Base-by-base conservation (phyloP, 2,329 filamentous ascomycete genomes). In the Eurotiales sp. region DNA sequence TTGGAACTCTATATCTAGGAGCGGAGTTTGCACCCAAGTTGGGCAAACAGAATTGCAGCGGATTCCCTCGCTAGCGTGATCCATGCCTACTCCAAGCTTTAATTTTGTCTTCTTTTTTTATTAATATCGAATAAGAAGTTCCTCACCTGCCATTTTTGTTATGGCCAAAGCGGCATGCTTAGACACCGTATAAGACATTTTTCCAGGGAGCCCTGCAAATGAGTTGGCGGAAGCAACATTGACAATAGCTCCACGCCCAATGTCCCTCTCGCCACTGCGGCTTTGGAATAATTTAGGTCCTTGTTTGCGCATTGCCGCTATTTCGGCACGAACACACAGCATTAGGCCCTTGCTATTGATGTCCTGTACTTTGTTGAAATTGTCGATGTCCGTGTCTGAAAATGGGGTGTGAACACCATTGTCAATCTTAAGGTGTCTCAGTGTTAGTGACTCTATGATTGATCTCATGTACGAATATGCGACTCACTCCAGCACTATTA, bases 171-270 rank as follows among this genome's bases (percentile, higher is more conserved):
- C 30, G 12, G 45, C 45, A 47, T 47, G 32, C 29, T 47, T 47
- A 12, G 45, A 47, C 21, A 47, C 21, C 30, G 45, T 47, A 21
- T 39, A 47, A 22, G 7, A 22, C 21, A n/a, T 25, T 32, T 47
- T 47, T 29, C 45, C 32, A 39, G 45, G 45, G 27, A 47, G 45
- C 25, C 45, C 45, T 4, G n/a, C 45, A 23, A 39, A 47, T 27
- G 45, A 47, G 15, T 39, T 47, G 22, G 45, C 45, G 11, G 45
- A 47, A 47, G 32, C 45, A 25, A 47, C 12, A 22, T 39, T 39
- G 10, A 47, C 45, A 47, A 47, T 47, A 8, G 32, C 45, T 27
- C 32, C 45, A 23, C 45, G 19, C 3, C 45, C 45, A 39, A 47
- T 47, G 32, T 47, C 45, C 14, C 45, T 23, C 21, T 39, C 45